Evolutionary conservation across 139 green algal genomes (phyloP), one percentile per base, ranked within the genome.

Genomic region (Haematococcus lacustris): DNA sequence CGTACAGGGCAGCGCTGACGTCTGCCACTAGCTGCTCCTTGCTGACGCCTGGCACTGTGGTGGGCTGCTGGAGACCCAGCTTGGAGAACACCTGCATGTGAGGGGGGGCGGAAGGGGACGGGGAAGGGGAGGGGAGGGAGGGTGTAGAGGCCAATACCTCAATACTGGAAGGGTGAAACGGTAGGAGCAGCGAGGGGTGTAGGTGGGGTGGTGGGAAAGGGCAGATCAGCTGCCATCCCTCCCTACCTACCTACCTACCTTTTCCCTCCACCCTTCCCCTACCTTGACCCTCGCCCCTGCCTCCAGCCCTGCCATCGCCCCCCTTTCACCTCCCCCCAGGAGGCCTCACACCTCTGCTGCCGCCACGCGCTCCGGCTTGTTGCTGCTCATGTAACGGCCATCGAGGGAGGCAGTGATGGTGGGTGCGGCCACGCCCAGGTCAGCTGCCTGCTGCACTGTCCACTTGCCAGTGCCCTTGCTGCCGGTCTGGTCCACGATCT

Each of bases 401-500:
- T 99, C 96, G 43, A 99, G 86, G 0, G 96, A 91, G 0, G 96
- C 86, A 33, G 90, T 90, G 77, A 99, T 98, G 71, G 93, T 98
- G 74, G 95, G 94, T 0, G 90, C 90, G 38, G 96, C 91, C 33
- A 97, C 86, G 3, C 82, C 82, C 57, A 99, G 88, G 83, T 99
- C 96, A 0, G 96, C 96, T 0, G 94, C 96, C 77, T 98, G 91
- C 90, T 99, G 96, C 63, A 99, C 92, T 1, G 96, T 99, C 96
- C 96, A 99, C 82, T 99, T 99, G 76, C 96, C 90, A 50, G 93
- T 98, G 65, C 93, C 95, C 88, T 99, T 99, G 86, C 93, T 93
- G 61, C 95, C 95, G 3, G 95, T 98, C 89, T 98, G 96, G 84
- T 99, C 95, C 69, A 97, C 82, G 68, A 99, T 94, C 77, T 96